Base-by-base conservation (phyloP, 2,329 filamentous ascomycete genomes). In the Teratosphaeria gauchensis region DNA sequence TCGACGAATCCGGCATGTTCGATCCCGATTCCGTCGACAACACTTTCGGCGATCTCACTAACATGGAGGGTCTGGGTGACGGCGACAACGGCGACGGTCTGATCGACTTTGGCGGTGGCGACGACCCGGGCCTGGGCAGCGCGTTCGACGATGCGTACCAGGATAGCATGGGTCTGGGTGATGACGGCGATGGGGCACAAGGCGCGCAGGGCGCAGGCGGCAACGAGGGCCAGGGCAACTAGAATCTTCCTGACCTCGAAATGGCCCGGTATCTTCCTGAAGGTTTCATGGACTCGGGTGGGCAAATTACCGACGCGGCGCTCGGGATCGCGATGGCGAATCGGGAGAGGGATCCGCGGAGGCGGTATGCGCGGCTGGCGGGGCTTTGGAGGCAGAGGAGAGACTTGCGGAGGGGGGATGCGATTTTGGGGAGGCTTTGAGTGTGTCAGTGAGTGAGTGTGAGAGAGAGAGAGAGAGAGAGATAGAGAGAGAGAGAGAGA, bases 1-100 rank as follows among this genome's bases (percentile, higher is more conserved):
- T 11, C 24, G 54, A 42, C 42, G 42, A 51, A 3, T 5, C 35
- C 2, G 38, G 48, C 31, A 57, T 57, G 55, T 57, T 57, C 30
- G 30, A 48, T 12, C 42, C 42, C 16, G 42, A 2, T n/a, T 48
- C 54, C 60, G 64, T 66, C 51, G 65, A 68, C 53, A 57, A 51
- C 33, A 64, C 64, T 8, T 67, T 71, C 58, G 66, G 62, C 54
- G 68, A 68, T 38, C 59, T 69, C 9, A 84, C 84, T 2, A 65
- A 67, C 51, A 62, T 63, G 2, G 82, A 82, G 46, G 90, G 87
- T 24, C 11, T 33, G 12, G 56, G 31, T 24, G 54, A 38, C 11
- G 56, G 42, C 42, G 42, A 48, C n/a, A 8, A n/a, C n/a, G 42
- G 46, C 14, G 55, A 57, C 30, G 46, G 38, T 11, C 9, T 57